Conservation (phyloP, 257 asterid species). For the Capsicum baccatum region DNA sequence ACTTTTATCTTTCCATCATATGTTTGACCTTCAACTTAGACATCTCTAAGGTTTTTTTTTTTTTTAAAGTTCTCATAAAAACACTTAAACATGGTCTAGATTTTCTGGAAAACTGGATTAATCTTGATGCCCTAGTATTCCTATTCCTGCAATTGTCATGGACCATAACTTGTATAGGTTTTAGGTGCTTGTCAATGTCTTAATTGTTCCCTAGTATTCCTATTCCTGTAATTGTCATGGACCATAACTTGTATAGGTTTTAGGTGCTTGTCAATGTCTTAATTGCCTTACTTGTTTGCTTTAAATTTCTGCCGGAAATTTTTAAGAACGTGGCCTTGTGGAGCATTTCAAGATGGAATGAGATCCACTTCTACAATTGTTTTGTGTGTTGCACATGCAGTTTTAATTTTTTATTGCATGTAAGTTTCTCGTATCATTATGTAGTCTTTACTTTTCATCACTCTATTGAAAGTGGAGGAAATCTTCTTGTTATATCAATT, state of each 20-base stretch:
- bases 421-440: no score
- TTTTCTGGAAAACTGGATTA: neutral
- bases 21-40: conserved; percentile 6
- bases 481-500: no score
- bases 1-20: conserved; percentile 23
- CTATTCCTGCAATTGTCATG: neutral
- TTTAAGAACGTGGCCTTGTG: no score
- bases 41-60: neutral
- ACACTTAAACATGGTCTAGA: neutral
- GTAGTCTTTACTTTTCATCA: no score
- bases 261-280: neutral
- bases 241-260: neutral
- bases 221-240: neutral
- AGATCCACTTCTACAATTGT: no score
- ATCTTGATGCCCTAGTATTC: neutral
- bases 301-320: no score
- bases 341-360: no score
- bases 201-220: neutral
- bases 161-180: neutral
- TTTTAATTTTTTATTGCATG: no score
- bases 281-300: no score
- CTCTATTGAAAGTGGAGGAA: no score
- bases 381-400: no score
- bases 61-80: neutral
- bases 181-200: neutral